phyloP scores from a whole-genome alignment of 1,139 yeast species.

The Debaryomyces fabryi region DNA sequence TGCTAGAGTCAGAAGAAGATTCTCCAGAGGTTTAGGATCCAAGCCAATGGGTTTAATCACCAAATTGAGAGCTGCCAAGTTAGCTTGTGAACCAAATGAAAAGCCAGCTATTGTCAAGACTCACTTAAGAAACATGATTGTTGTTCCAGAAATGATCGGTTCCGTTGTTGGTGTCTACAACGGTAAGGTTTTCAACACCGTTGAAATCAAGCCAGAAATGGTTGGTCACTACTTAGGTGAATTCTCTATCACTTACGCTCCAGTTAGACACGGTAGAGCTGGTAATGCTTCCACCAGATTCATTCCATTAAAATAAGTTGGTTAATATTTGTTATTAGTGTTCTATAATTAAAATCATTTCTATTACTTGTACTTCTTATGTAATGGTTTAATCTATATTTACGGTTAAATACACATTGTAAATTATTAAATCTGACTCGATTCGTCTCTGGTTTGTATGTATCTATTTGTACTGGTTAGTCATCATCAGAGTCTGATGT shows the following conservation, averaged over 20 bases:
- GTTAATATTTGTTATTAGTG: conserved; percentile 9
- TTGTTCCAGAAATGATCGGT: conserved; percentile 99
- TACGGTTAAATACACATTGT: conserved; percentile 9
- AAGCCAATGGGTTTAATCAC: conserved; percentile 97
- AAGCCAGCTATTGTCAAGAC: conserved; percentile 99
- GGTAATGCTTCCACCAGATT: conserved; percentile 90
- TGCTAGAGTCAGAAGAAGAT: conserved; percentile 99
- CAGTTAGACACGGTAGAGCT: conserved; percentile 99
- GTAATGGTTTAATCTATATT: conserved; percentile 12
- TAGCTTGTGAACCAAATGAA: conserved; percentile 89
- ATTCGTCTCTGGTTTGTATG: background rate
- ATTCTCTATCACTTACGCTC: conserved; percentile 99
- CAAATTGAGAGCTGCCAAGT: conserved; percentile 98
- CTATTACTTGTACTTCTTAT: conserved; percentile 12
- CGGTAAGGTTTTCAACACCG: conserved; percentile 99
- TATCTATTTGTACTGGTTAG: background rate
- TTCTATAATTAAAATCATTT: conserved; percentile 10
- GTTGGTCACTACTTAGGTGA: conserved; percentile 99
- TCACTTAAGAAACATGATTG: conserved; percentile 98
- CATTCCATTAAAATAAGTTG: conserved; percentile 61
- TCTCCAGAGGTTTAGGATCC: conserved; percentile 95
- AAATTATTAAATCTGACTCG: background rate
- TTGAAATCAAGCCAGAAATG: conserved; percentile 99
- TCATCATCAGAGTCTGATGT: background rate
- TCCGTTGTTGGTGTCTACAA: conserved; percentile 98